A percentile compares a stretch with the other conserved stretches of the same genome.
These are phyloP conservation scores for Eucalyptus globulus DNA, from an alignment of 345 rosid species.

Conservation along the genomic window DNA sequence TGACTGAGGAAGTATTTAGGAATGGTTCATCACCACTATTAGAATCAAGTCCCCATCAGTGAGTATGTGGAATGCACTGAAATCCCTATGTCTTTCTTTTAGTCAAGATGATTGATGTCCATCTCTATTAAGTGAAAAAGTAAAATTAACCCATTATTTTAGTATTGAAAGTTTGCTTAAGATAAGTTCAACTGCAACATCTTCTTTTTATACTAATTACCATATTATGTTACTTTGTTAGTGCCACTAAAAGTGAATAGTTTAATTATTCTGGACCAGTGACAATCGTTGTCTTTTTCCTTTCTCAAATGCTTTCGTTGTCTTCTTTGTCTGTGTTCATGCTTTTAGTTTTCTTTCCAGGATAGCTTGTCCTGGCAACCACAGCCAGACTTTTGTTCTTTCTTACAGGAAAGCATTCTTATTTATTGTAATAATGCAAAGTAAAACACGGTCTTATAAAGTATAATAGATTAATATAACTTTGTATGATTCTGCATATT, in stretches of 20 bases:
- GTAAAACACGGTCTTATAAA: neutral
- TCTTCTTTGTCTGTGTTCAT: neutral
- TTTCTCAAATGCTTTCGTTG: neutral
- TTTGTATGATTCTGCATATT: neutral
- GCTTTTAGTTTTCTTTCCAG: neutral
- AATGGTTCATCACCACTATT: neutral
- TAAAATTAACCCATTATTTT: neutral
- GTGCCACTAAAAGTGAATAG: neutral
- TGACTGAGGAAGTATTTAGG: neutral
- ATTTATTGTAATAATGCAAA: neutral
- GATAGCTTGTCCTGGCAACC: neutral
- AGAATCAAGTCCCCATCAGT: neutral
- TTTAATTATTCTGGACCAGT: neutral
- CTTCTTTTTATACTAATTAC: neutral
- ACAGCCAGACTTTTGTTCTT: neutral
- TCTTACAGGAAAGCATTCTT: neutral
- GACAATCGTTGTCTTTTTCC: neutral
- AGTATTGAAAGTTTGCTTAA: neutral
- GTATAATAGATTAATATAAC: neutral
- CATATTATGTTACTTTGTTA: neutral
- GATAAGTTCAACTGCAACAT: neutral
- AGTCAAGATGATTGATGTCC: neutral
- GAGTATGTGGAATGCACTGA: neutral
- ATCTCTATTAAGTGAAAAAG: neutral
- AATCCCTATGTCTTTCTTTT: neutral